Base-by-base conservation (phyloP, 2,329 filamentous ascomycete species). In the Neobulgaria alba region DNA sequence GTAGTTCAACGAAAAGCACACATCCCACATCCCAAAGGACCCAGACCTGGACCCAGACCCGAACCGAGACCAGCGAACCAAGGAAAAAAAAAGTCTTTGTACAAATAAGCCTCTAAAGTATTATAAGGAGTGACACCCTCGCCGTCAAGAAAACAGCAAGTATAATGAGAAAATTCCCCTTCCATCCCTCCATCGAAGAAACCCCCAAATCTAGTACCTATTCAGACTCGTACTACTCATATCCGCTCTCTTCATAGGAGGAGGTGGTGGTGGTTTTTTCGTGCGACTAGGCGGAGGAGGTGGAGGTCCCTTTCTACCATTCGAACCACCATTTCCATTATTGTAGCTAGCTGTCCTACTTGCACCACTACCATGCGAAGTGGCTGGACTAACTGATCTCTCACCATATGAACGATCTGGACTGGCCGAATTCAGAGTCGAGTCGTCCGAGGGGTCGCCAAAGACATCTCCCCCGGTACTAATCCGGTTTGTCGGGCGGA, bases 191-290 rank as follows among this genome's bases (percentile, higher is more conserved):
- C n/a, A n/a, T n/a, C n/a, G n/a, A n/a, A n/a, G n/a, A n/a, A n/a
- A n/a, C n/a, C n/a, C n/a, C n/a, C n/a, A 26, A 26, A 26, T 7
- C 17, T 42, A 56, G 36, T 54, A 51, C 33, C 46, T 40, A 16
- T 44, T 49, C 9, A 53, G 19, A 36, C 47, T 52, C 3, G 41
- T 39, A 10, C 52, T 47, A 20, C 51, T 56, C 12, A 54, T 54
- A 12, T 57, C 54, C 14, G 55, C 70, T 50, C 75, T 65, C 67
- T 82, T 82, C 63, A 77, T 71, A 16, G 79, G 78, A 9, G 75
- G 75, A 16, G 76, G 78, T 29, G 75, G 75, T 45, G 78, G 76
- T 10, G 77, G 76, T 60, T 82, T 82, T 67, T 81, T 83, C 26
- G 73, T 63, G 55, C 77, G 65, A 16, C 71, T 72, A 7, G 75